Conservation (phyloP, 768 basidiomycete genomes). For the Tulasnella sp. region DNA sequence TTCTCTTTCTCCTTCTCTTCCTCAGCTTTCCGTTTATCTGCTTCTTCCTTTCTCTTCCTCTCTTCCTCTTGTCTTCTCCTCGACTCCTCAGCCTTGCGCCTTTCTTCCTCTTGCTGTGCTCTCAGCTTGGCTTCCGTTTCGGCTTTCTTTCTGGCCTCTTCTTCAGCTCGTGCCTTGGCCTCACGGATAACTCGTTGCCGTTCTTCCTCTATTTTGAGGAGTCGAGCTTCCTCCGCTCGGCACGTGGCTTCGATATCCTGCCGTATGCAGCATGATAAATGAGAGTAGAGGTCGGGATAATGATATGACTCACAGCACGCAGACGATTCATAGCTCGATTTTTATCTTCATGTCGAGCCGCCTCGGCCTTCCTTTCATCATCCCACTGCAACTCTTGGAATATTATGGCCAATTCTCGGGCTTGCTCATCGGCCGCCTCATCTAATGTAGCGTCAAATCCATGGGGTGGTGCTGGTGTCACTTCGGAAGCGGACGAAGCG, state of each 20-base stretch:
- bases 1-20: slow-evolving; percentile 43
- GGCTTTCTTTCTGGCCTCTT: slow-evolving; percentile 5
- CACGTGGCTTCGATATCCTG: slow-evolving; percentile 6
- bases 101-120: slow-evolving; percentile 48
- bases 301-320: not conserved
- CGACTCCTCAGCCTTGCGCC: slow-evolving; percentile 46
- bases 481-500: not conserved
- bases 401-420: slow-evolving; percentile 8
- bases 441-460: not conserved
- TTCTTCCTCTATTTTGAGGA: not conserved
- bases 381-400: slow-evolving; percentile 12
- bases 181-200: slow-evolving; percentile 2
- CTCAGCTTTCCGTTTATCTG: slow-evolving; percentile 38
- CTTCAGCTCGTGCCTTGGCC: not conserved
- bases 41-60: slow-evolving; percentile 36
- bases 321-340: slow-evolving; percentile 5
- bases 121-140: slow-evolving; percentile 7
- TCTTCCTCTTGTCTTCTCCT: slow-evolving; percentile 43
- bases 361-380: not conserved
- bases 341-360: not conserved
- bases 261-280: not conserved
- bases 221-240: slow-evolving; percentile 26
- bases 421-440: slow-evolving; percentile 15
- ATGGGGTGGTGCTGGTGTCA: not conserved
- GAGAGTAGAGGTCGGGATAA: not conserved